These are phyloP conservation scores for Trypanosoma boissoni DNA, from an alignment of 208 protist species.

Conservation along the genomic window DNA sequence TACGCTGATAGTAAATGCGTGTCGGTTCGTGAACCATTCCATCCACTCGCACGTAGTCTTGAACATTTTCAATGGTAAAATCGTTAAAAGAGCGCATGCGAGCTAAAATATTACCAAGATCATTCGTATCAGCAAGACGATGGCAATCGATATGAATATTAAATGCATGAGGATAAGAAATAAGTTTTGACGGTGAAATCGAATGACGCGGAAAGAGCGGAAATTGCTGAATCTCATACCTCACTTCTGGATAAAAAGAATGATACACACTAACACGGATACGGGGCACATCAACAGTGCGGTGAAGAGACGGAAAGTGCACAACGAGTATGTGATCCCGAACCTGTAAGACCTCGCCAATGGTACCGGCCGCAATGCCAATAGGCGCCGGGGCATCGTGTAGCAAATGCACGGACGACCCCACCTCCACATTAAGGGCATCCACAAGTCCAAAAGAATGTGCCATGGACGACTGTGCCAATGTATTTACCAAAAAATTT, in stretches of 20 bases:
- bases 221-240: slow-evolving; percentile 79
- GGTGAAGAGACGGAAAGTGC: slow-evolving; percentile 69
- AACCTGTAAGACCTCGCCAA: slow-evolving; percentile 81
- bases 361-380: slow-evolving; percentile 63
- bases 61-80: slow-evolving; percentile 73
- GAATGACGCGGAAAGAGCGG: slow-evolving; percentile 74
- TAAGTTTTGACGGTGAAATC: slow-evolving; percentile 63
- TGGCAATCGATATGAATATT: slow-evolving; percentile 73
- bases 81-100: slow-evolving; percentile 74
- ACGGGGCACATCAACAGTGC: slow-evolving; percentile 74
- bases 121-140: slow-evolving; percentile 85
- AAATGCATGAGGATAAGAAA: slow-evolving; percentile 48
- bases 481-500: slow-evolving; percentile 77
- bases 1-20: slow-evolving; percentile 84
- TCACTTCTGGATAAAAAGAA: slow-evolving; percentile 68
- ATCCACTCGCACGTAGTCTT: slow-evolving; percentile 72
- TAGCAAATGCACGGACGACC: slow-evolving; percentile 70
- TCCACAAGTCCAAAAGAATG: slow-evolving; percentile 63
- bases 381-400: slow-evolving; percentile 46
- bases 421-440: slow-evolving; percentile 67
- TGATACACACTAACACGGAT: slow-evolving; percentile 75
- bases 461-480: slow-evolving; percentile 51
- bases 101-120: slow-evolving; percentile 84
- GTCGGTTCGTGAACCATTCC: slow-evolving; percentile 90
- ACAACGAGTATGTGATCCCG: slow-evolving; percentile 73